phyloP scores from a whole-genome alignment of 768 basidiomycete genomes.

The Chalciporus sphaerocephalus region DNA sequence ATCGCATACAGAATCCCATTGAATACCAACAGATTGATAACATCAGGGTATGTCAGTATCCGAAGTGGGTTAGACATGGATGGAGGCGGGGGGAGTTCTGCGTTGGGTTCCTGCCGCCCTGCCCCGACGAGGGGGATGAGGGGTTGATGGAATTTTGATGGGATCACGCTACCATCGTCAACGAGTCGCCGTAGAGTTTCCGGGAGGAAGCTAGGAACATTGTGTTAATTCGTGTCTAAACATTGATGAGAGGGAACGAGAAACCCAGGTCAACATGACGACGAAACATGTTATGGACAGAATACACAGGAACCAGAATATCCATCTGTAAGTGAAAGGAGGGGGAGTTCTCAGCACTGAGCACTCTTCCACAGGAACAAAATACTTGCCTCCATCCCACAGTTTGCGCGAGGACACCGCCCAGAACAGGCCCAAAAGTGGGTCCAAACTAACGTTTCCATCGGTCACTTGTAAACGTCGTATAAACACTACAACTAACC shows the following conservation, averaged over 20 bases:
- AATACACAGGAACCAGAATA: constrained; percentile 62
- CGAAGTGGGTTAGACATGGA: constrained; percentile 37
- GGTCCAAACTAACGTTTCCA: constrained; percentile 41
- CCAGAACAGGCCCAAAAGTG: constrained; percentile 41
- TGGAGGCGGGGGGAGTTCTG: constrained; percentile 7
- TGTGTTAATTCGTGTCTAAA: not conserved
- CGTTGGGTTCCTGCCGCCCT: constrained; percentile 13
- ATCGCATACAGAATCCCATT: constrained; percentile 53
- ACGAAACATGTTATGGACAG: constrained; percentile 42
- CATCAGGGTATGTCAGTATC: constrained; percentile 37
- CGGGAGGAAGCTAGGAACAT: constrained; percentile 32
- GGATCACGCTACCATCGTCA: constrained; percentile 28
- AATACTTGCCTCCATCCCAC: constrained; percentile 54
- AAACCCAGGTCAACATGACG: constrained; percentile 36
- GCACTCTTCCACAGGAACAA: no score
- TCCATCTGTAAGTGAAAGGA: constrained; percentile 38
- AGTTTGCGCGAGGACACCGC: constrained; percentile 45
- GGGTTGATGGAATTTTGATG: constrained; percentile 25
- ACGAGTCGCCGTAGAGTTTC: constrained; percentile 23
- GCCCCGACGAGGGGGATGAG: constrained; percentile 24
- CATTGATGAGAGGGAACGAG: no score
- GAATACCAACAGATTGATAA: constrained; percentile 41
- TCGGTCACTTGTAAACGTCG: no score
- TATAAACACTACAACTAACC: no score
- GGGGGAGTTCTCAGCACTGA: not conserved